A percentile compares a stretch with the other conserved stretches of the same genome.
Evolutionary conservation across 164 flowering plant species (phyloP).

Genomic region (Umbilicus rupestris): DNA sequence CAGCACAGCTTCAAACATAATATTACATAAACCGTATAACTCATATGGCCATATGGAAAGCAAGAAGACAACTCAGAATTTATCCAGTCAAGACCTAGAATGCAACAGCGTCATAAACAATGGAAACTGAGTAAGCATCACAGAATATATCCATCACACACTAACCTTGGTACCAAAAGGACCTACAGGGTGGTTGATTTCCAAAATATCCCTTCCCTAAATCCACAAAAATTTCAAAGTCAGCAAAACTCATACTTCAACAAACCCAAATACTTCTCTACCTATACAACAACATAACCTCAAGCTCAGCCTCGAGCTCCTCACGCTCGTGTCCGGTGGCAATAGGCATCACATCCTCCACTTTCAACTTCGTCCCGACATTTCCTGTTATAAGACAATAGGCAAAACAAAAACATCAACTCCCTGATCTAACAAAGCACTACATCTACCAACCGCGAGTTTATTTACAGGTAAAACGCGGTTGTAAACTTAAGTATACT

Average conservation of each 20-base stretch:
- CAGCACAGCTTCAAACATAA: too few relatives aligned
- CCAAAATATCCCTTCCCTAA: constrained; percentile 13
- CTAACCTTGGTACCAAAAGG: constrained; percentile 10
- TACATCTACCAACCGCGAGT: neutral
- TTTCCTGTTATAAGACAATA: constrained; percentile 12
- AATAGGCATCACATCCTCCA: constrained; percentile 9
- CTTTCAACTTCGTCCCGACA: constrained; percentile 28
- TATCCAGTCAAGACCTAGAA: neutral
- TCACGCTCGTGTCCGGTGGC: constrained; percentile 12
- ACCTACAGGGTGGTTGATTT: constrained; percentile 8
- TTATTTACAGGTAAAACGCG: neutral
- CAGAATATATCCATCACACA: neutral
- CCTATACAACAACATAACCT: neutral
- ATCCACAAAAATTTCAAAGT: constrained; percentile 6
- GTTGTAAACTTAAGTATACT: neutral
- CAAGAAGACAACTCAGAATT: too few relatives aligned
- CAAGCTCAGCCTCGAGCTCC: constrained; percentile 8
- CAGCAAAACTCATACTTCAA: constrained; percentile 3
- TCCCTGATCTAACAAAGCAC: neutral
- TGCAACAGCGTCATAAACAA: neutral
- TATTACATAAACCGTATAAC: too few relatives aligned
- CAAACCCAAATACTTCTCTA: neutral
- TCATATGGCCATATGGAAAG: too few relatives aligned
- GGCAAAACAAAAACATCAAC: neutral
- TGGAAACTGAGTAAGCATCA: neutral